Evolutionary conservation across 495 filamentous ascomycete genomes (phyloP), one percentile per base, ranked within the genome.

Genomic region (Aspergillus kassunensis): DNA sequence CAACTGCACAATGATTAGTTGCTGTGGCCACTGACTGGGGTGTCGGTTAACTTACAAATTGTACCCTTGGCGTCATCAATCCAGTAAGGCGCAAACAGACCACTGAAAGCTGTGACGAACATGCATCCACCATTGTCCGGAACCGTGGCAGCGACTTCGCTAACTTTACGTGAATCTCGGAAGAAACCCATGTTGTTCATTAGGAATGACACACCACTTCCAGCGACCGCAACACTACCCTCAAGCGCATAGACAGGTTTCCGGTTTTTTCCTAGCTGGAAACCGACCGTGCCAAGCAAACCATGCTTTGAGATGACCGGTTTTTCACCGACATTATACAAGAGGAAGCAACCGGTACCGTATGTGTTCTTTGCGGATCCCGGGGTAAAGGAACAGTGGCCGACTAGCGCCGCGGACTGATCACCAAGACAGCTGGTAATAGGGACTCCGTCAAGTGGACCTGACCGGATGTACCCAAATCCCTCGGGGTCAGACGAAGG

Each of bases 11-110:
- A 15, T 0, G 50, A 54, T 63, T 53, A 53, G 40, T 48, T 8
- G 15, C 18, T n/a, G 44, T 19, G 34, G 21, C 13, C 31, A 36
- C 3, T 20, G 13, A 31, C 15, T 7, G 1, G 11, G 2, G 18
- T 6, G 19, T 8, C 19, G 18, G 12, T 42, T 13, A 29, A 57
- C 82, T 75, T 74, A 88, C 85, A 91, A 18, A 93, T 82, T 1
- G 91, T 96, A 45, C 92, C 92, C 68, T 91, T 85, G 27, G 90
- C 91, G 69, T 96, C 90, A 66, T 96, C 92, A 55, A 96, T 95
- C 92, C 92, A 97, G 66, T 96, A 96, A n/a, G 92, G 92, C 15
- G 92, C 92, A 67, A 96, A 96, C 1, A 97, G 77, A 54, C 92
- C 92, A 73, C 88, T 93, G 67, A 97, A 97, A 1, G 92, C 92